A percentile compares a stretch with the other conserved stretches of the same genome.
These are phyloP conservation scores for Betula pendula DNA, from an alignment of 306 rosid species.

Conservation along the genomic window DNA sequence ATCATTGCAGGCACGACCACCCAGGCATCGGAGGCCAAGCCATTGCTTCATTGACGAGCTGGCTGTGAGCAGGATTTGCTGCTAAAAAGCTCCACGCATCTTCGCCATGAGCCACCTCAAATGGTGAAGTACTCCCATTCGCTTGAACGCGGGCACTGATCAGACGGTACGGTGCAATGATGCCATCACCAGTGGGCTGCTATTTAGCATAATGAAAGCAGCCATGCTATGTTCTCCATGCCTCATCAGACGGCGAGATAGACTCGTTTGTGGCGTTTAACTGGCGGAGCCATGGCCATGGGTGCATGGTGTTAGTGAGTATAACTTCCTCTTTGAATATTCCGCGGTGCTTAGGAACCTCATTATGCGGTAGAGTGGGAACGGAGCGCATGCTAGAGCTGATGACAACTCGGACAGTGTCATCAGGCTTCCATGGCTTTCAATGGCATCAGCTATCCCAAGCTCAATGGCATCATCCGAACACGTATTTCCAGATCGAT, in stretches of 20 bases:
- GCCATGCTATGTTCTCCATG: slow-evolving; percentile 30
- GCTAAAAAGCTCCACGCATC: slow-evolving; percentile 53
- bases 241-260: background rate
- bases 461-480: slow-evolving; percentile 74
- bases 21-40: slow-evolving; percentile 62
- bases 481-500: slow-evolving; percentile 53
- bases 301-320: no score
- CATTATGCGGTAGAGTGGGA: slow-evolving; percentile 44
- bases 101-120: slow-evolving; percentile 46
- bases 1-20: slow-evolving; percentile 31
- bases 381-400: slow-evolving; percentile 36
- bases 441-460: slow-evolving; percentile 61
- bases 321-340: slow-evolving; percentile 52
- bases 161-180: slow-evolving; percentile 43
- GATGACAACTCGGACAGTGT: slow-evolving; percentile 50
- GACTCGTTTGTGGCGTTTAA: slow-evolving; percentile 33
- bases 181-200: slow-evolving; percentile 40
- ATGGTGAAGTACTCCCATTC: slow-evolving; percentile 5
- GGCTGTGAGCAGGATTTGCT: background rate
- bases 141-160: slow-evolving; percentile 23
- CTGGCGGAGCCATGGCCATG: background rate
- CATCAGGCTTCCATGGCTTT: slow-evolving; percentile 47
- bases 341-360: slow-evolving; percentile 47
- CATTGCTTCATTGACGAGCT: slow-evolving; percentile 26
- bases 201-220: slow-evolving; percentile 27